A percentile compares a stretch with the other conserved stretches of the same genome.
These are phyloP conservation scores for Saccharomyces hybrid DNA, from an alignment of 1,139 yeast species.

Conservation along the genomic window DNA sequence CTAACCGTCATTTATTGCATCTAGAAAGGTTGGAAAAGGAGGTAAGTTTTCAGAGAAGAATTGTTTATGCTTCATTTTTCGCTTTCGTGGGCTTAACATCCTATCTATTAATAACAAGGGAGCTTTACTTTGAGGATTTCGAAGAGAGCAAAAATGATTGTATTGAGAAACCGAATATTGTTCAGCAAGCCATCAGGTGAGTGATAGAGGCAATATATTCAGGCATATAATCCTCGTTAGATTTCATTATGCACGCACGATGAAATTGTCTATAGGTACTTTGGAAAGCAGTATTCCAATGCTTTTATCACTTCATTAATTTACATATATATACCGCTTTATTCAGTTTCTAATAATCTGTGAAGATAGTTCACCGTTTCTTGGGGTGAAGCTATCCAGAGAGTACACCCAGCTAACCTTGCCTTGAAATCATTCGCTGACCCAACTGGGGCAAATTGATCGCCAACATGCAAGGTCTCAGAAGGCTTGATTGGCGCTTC, in stretches of 20 bases:
- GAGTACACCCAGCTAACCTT: constrained; percentile 84
- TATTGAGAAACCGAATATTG: not conserved
- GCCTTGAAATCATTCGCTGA: constrained; percentile 89
- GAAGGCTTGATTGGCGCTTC: constrained; percentile 38
- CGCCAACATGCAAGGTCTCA: constrained; percentile 85
- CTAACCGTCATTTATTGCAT: constrained; percentile 36
- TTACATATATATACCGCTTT: not conserved
- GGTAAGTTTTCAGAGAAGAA: constrained; percentile 47
- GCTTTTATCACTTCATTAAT: not conserved
- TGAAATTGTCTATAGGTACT: not conserved
- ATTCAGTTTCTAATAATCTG: constrained; percentile 36
- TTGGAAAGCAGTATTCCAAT: not conserved
- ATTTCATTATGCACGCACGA: not conserved
- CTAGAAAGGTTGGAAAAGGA: constrained; percentile 39
- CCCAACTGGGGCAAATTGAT: constrained; percentile 88
- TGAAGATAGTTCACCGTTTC: constrained; percentile 70
- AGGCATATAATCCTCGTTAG: not conserved
- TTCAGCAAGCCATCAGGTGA: not conserved
- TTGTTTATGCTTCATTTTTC: constrained; percentile 49
- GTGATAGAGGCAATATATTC: not conserved
- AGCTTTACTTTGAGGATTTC: not conserved
- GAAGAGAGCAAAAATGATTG: not conserved
- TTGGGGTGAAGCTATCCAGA: constrained; percentile 86
- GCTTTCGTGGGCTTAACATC: constrained; percentile 41
- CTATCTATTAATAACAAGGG: not conserved